Evolutionary conservation across 1,139 yeast species (phyloP), one percentile per base, ranked within the genome.

Genomic region (Kodamaea derodonti): DNA sequence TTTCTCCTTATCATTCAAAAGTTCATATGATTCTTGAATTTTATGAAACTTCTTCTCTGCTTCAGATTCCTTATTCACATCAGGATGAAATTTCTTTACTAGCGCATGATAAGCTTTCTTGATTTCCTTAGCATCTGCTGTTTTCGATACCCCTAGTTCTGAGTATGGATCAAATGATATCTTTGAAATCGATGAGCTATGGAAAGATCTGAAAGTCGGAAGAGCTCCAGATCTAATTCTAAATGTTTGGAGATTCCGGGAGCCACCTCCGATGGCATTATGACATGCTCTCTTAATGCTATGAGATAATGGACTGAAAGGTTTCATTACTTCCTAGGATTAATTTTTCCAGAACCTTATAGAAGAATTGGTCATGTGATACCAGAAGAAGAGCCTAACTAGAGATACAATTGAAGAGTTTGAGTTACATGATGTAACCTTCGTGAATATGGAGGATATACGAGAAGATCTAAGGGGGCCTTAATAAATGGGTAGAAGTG

Each of bases 81-180:
- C 99, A 1, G 99, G 99, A 60, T 92, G 99, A 60, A 70, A 86
- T 58, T 92, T 79, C 59, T 94, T 94, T 15, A 97, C 98, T 44
- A 92, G 68, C 52, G 87, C 84, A 56, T 88, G 88, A 64, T 92
- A 92, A 5, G 96, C 95, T 62, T 87, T 88, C 60, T 92, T 92
- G 61, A 92, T 90, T 24, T 88, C 95, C 24, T 84, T 74, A n/a
- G 82, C 69, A 15, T 82, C 74, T 0, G 98, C 94, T 35, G 58
- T 57, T 44, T 75, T 76, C 26, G 75, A 77, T 24, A 92, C 86
- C 4, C 97, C 97, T 33, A 92, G 68, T 0, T 80, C 77, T 41
- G 78, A 70, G 60, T 92, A 94, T 1, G 99, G 99, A 55, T 92
- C 96, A 36, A 67, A 66, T 42, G 65, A 60, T 30, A 69, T 58